Percentiles rank a stretch among this genome's conserved stretches.
Conservation (phyloP, 495 filamentous ascomycete species). For the Talaromyces proteolyticus region DNA sequence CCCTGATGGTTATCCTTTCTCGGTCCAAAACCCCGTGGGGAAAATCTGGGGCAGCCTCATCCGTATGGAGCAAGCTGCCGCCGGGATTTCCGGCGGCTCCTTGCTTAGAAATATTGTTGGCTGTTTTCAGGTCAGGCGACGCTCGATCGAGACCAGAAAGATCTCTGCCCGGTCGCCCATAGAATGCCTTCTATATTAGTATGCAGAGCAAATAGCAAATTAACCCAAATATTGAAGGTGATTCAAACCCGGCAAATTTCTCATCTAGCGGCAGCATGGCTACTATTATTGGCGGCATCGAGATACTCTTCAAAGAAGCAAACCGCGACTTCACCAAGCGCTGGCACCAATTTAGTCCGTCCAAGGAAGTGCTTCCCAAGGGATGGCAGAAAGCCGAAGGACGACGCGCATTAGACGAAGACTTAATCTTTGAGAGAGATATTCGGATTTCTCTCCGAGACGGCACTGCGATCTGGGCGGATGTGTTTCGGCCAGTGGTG, state of each 20-base stretch:
- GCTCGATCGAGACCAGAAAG: too few relatives aligned
- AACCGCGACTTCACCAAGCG: not conserved
- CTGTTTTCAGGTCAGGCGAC: too few relatives aligned
- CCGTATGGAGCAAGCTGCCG: not conserved
- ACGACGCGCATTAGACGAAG: conserved; percentile 7
- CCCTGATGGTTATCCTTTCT: not conserved
- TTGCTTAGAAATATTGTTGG: not conserved
- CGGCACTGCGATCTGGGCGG: conserved; percentile 17
- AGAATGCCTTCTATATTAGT: too few relatives aligned
- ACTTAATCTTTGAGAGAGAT: conserved; percentile 15
- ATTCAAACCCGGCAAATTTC: not conserved
- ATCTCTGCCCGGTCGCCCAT: too few relatives aligned
- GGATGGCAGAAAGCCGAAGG: conserved; percentile 8
- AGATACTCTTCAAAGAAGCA: not conserved
- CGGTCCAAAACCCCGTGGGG: not conserved
- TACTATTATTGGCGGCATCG: not conserved
- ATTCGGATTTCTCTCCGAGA: conserved; percentile 18
- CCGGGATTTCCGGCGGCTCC: not conserved
- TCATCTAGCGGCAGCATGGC: not conserved
- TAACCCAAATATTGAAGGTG: too few relatives aligned
- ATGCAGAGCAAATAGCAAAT: too few relatives aligned
- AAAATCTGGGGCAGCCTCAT: not conserved
- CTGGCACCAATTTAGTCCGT: not conserved
- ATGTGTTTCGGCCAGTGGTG: conserved; percentile 21
- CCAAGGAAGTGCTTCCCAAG: conserved; percentile 3